A percentile compares a stretch with the other conserved stretches of the same genome.
Conservation (phyloP, 805 yeast species). For the Metschnikowia rubicola region DNA sequence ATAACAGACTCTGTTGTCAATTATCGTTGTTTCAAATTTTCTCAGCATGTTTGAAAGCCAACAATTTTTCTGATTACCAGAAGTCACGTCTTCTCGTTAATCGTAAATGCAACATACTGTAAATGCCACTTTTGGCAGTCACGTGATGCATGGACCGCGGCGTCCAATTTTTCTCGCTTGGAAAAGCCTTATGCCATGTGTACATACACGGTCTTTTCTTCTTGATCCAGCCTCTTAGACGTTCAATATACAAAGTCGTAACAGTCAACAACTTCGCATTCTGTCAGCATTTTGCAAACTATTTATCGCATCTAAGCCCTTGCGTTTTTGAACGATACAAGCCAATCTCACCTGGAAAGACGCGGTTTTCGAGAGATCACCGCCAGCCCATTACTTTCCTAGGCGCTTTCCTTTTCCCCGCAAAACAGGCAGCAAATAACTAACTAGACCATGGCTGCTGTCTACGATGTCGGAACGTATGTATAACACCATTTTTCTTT, state of each 20-base stretch:
- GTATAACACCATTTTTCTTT: conserved; percentile 1
- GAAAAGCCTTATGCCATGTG: conserved; percentile 11
- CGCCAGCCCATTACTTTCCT: not conserved
- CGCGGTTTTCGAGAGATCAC: conserved; percentile 4
- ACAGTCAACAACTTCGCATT: too few species aligned
- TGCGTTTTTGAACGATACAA: not conserved
- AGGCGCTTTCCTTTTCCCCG: not conserved
- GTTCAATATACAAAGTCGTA: too few species aligned
- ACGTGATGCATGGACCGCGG: conserved; percentile 12
- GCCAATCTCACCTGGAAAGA: not conserved
- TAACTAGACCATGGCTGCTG: conserved; percentile 8
- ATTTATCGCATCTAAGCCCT: too few species aligned
- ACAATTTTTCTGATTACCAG: too few species aligned
- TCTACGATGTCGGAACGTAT: conserved; percentile 40
- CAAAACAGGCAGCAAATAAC: not conserved
- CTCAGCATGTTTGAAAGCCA: too few species aligned
- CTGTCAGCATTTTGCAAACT: too few species aligned
- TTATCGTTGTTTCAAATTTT: too few species aligned
- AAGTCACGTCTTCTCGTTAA: not conserved
- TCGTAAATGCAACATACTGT: not conserved
- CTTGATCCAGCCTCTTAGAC: not conserved
- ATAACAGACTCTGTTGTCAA: too few species aligned
- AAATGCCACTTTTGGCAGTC: not conserved
- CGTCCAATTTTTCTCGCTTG: conserved; percentile 11
- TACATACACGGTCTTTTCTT: conserved; percentile 12